A percentile compares a stretch with the other conserved stretches of the same genome.
Conservation (phyloP, 768 basidiomycete genomes). For the Xerocomellus intermedius region DNA sequence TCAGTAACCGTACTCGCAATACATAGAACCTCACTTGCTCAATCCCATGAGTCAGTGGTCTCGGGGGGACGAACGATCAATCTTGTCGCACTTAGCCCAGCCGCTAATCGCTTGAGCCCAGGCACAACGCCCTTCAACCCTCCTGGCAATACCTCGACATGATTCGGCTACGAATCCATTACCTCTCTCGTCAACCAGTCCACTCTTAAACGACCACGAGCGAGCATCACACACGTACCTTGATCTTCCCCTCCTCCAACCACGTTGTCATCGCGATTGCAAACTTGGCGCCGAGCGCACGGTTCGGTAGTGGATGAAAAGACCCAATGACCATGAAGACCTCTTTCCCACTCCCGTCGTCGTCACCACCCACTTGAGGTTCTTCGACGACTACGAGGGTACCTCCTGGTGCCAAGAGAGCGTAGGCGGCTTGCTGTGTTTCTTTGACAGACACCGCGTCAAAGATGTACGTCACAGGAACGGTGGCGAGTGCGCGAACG, state of each 20-base stretch:
- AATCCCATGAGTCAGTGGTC: neutral
- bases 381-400: conserved; percentile 13
- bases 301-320: conserved; percentile 1
- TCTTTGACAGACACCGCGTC: conserved; percentile 32
- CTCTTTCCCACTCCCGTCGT: neutral
- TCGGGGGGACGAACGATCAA: conserved; percentile 28
- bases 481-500: neutral
- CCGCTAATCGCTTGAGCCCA: conserved; percentile 32
- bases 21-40: neutral
- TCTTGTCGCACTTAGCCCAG: conserved; percentile 39
- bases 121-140: conserved; percentile 36
- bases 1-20: neutral
- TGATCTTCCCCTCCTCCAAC: conserved; percentile 16
- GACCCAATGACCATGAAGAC: neutral
- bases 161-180: conserved; percentile 32
- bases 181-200: neutral
- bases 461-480: conserved; percentile 10
- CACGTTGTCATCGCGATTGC: conserved; percentile 7
- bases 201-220: neutral
- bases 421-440: conserved; percentile 33
- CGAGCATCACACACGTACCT: conserved; percentile 9
- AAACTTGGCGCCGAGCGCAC: conserved; percentile 10
- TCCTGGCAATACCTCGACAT: conserved; percentile 36
- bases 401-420: conserved; percentile 32
- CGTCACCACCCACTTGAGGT: neutral